These are phyloP conservation scores for Vitis labrusca DNA, from an alignment of 164 flowering plant species.

Conservation along the genomic window DNA sequence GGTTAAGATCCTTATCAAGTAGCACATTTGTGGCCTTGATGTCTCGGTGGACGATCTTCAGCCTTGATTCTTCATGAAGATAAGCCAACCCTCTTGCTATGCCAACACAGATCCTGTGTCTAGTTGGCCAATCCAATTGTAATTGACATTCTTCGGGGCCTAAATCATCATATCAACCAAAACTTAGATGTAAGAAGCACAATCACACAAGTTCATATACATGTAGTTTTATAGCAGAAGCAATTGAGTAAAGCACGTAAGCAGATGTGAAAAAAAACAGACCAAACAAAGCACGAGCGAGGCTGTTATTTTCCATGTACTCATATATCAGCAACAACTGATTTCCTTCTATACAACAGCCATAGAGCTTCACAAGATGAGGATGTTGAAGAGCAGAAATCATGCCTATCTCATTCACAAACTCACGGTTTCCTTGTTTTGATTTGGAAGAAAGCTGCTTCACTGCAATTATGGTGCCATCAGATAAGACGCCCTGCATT, in stretches of 20 bases:
- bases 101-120: conserved; percentile 24
- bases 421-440: conserved; percentile 32
- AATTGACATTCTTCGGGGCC: conserved; percentile 11
- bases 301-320: conserved; percentile 26
- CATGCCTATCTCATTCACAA: conserved; percentile 28
- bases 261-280: neutral
- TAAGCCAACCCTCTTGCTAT: conserved; percentile 28
- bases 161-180: conserved; percentile 4
- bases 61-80: conserved; percentile 28
- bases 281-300: conserved; percentile 26
- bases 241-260: neutral
- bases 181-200: neutral
- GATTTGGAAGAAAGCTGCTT: conserved; percentile 33
- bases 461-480: conserved; percentile 29
- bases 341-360: conserved; percentile 24
- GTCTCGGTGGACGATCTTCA: conserved; percentile 31
- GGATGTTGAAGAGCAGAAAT: conserved; percentile 27
- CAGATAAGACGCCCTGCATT: conserved; percentile 23
- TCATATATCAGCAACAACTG: conserved; percentile 24
- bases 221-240: too few relatives aligned
- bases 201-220: too few relatives aligned
- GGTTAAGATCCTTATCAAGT: conserved; percentile 20
- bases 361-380: conserved; percentile 23
- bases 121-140: conserved; percentile 25
- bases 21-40: conserved; percentile 28